Evolutionary conservation across 2,329 filamentous ascomycete genomes (phyloP), one percentile per base, ranked within the genome.

Genomic region (Epichloe sylvatica): DNA sequence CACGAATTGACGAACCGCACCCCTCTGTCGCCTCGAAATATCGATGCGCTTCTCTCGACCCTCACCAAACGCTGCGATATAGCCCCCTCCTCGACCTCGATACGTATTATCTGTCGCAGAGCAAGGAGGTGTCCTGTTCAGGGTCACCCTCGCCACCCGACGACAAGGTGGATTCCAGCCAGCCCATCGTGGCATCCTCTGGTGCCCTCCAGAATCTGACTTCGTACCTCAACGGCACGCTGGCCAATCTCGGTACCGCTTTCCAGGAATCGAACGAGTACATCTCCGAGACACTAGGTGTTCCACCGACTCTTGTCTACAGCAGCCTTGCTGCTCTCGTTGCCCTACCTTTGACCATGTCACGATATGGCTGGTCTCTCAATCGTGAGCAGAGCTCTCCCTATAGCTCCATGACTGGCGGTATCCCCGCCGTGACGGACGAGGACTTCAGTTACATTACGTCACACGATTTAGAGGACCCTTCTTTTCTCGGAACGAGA

Each of bases 371-470:
- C 54, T 77, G 73, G 69, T 69, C 70, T 9, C 61, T 65, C 49
- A 62, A 60, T 49, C 70, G 70, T 53, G 70, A 70, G 45, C 67
- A 67, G 51, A 60, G 77, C 52, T 78, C 75, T 45, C 74, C 75
- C n/a, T 78, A 73, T 57, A 65, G 65, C 51, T 74, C 75, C 35
- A 60, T 67, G 52, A 64, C 68, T 37, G 70, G 69, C 43, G 70
- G 72, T 40, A 66, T 74, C 9, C 77, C 80, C 34, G 74, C 80
- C 55, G 81, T 90, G 52, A 84, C 79, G 57, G 83, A 88, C 56
- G 78, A 83, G 35, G 85, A 90, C 68, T 91, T 81, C 64, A 83
- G 80, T 62, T 90, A 91, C 70, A 89, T 90, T 61, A 88, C 84
- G n/a, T 81, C 81, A 30, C 79, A 86, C 59, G 84, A 90, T 59